phyloP scores from a whole-genome alignment of 345 rosid genomes.

The Lagerstroemia speciosa region DNA sequence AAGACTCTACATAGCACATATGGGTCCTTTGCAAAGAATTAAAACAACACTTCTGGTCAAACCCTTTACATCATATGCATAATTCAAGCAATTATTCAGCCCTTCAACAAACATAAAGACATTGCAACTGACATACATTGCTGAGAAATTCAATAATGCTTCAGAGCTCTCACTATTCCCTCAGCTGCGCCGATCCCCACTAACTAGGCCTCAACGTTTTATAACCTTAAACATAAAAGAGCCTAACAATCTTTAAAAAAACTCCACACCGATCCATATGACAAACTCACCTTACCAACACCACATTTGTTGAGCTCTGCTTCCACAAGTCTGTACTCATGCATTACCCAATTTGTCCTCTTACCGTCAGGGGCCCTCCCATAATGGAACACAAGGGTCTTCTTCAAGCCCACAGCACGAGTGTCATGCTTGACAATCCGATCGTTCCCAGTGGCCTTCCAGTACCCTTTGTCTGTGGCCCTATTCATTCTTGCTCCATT shows the following conservation, averaged over 20 bases:
- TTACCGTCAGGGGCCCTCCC: conserved; percentile 61
- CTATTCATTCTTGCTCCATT: conserved; percentile 60
- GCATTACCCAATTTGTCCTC: conserved; percentile 76
- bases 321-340: conserved; percentile 61
- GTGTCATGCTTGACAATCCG: conserved; percentile 29
- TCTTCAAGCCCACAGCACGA: conserved; percentile 46
- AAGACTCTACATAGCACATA: conserved; percentile 90
- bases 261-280: conserved; percentile 6
- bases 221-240: not conserved
- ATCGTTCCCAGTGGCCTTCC: conserved; percentile 68
- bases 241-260: conserved; percentile 14
- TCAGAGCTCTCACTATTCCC: not conserved
- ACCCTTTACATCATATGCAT: not conserved
- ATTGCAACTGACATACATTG: not conserved
- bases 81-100: not conserved
- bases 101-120: not conserved
- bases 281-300: conserved; percentile 29
- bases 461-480: conserved; percentile 53
- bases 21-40: conserved; percentile 33
- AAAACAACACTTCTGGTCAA: not conserved
- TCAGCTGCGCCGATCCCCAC: not conserved
- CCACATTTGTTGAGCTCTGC: conserved; percentile 39
- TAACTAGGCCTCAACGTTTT: not conserved
- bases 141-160: not conserved
- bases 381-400: conserved; percentile 51